Evolutionary conservation across 2,329 filamentous ascomycete species (phyloP).

Genomic region (Phyllosticta paracitricarpa): DNA sequence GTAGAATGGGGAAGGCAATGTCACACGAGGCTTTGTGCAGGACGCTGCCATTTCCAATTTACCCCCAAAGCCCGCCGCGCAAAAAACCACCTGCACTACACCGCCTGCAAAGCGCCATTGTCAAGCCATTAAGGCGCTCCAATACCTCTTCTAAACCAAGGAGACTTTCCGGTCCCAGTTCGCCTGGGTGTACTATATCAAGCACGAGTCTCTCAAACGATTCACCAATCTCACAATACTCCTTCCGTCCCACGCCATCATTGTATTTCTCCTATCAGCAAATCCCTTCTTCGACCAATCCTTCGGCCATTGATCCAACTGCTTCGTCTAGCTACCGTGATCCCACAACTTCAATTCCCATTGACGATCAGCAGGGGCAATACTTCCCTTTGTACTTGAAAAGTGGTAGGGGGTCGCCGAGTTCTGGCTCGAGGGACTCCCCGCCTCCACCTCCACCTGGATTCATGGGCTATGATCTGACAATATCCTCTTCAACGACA

Average conservation of each 20-base stretch:
- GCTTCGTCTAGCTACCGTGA: not conserved
- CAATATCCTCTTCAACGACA: not conserved
- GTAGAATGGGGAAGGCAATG: not conserved
- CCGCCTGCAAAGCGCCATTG: not conserved
- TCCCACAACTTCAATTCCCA: not conserved
- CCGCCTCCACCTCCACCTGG: not conserved
- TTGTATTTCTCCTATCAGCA: not conserved
- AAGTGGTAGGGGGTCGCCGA: not conserved
- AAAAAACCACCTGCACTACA: not conserved
- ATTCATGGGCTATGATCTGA: not conserved
- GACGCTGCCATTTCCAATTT: not conserved
- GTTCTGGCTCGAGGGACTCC: not conserved
- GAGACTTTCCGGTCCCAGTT: not conserved
- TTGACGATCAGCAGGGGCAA: not conserved
- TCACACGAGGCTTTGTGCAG: not conserved
- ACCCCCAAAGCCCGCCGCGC: not conserved
- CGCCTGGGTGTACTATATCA: too few species aligned
- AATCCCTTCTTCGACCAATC: not conserved
- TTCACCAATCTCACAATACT: not conserved
- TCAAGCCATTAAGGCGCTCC: not conserved
- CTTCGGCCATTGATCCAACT: not conserved
- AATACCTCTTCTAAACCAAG: not conserved
- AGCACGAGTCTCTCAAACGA: not conserved
- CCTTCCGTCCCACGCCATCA: not conserved
- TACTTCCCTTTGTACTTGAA: not conserved